A percentile compares a stretch with the other conserved stretches of the same genome.
These are phyloP conservation scores for Ephemerocybe angulata DNA, from an alignment of 768 basidiomycete genomes.

Conservation along the genomic window DNA sequence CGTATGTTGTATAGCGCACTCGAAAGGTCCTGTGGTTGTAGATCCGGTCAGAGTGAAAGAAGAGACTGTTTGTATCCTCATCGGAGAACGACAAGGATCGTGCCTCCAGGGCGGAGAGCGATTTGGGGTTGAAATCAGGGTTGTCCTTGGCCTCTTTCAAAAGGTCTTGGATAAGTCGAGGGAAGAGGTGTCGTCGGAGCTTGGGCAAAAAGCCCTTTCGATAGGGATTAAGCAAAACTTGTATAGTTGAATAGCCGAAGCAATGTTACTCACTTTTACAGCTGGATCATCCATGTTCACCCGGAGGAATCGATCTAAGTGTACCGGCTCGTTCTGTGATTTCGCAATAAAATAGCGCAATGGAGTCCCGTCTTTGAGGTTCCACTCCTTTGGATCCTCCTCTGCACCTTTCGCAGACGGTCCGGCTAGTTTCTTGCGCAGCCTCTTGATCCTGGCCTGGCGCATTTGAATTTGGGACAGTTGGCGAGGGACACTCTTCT, in stretches of 20 bases:
- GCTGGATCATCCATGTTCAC: background rate
- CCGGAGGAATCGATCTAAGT: background rate
- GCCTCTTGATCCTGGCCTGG: background rate
- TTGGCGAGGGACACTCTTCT: constrained; percentile 22
- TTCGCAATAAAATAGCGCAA: background rate
- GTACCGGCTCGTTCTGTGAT: background rate
- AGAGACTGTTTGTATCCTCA: background rate
- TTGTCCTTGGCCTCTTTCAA: background rate
- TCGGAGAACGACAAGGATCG: background rate
- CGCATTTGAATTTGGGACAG: constrained; percentile 24
- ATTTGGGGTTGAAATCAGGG: background rate
- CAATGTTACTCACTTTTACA: background rate
- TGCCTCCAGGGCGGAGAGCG: background rate
- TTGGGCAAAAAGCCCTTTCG: background rate
- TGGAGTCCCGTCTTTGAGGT: background rate
- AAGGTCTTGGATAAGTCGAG: background rate
- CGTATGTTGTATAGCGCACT: background rate
- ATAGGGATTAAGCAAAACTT: background rate
- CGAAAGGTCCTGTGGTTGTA: background rate
- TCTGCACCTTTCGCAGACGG: background rate
- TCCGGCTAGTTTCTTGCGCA: background rate
- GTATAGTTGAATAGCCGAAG: background rate
- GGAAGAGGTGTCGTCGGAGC: background rate
- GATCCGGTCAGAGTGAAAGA: background rate
- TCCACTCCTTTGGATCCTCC: no score